A percentile compares a stretch with the other conserved stretches of the same genome.
Evolutionary conservation across 805 yeast genomes (phyloP).

Genomic region (Nematodospora valgi): DNA sequence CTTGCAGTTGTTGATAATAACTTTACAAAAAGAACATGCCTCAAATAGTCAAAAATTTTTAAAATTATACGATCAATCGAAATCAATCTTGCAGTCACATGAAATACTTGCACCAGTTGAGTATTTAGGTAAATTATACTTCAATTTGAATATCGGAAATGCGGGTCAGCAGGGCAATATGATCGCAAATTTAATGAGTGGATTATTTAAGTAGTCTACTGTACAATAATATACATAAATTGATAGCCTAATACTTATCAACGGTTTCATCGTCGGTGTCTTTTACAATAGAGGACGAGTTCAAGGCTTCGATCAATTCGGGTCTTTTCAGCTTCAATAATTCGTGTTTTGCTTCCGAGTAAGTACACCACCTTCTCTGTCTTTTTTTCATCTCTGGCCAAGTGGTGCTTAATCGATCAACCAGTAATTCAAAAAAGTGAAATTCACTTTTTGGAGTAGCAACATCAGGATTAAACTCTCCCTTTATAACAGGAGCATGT

Average conservation of each 20-base stretch:
- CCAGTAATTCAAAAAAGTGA: constrained; percentile 78
- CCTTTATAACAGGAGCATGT: constrained; percentile 35
- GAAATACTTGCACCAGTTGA: constrained; percentile 46
- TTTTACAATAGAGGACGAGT: constrained; percentile 49
- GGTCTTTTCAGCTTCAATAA: constrained; percentile 55
- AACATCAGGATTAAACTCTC: constrained; percentile 29
- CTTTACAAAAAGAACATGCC: constrained; percentile 48
- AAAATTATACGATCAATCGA: constrained; percentile 51
- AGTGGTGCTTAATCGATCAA: constrained; percentile 47
- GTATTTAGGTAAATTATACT: constrained; percentile 59
- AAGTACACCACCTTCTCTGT: constrained; percentile 71
- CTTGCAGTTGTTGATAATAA: constrained; percentile 58
- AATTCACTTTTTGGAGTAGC: constrained; percentile 78
- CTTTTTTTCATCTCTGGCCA: constrained; percentile 79
- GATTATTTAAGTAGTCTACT: constrained; percentile 26
- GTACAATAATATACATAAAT: constrained; percentile 1
- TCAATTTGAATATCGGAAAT: constrained; percentile 49
- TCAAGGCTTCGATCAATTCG: constrained; percentile 63
- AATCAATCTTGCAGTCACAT: constrained; percentile 25
- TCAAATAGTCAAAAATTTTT: constrained; percentile 45
- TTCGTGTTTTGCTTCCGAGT: constrained; percentile 62
- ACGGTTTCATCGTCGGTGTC: constrained; percentile 22
- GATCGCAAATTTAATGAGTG: constrained; percentile 64
- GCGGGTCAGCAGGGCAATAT: constrained; percentile 39
- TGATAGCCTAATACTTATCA: too few relatives aligned